Conservation (phyloP, 129 eudicot genomes). For the Centella asiatica region DNA sequence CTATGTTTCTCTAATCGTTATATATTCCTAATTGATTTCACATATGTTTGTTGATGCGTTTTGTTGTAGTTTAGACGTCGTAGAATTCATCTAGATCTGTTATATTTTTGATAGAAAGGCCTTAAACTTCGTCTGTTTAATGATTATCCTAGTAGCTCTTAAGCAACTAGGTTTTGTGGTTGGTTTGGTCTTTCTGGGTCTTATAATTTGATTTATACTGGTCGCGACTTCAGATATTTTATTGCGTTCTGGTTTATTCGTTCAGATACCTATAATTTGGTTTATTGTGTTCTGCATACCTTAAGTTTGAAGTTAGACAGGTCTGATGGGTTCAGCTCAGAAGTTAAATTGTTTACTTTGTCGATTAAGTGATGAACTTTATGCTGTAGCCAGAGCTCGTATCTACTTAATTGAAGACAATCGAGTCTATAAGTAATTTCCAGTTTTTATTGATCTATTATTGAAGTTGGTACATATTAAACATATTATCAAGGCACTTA, state of each 20-base stretch:
- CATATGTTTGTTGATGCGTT: background rate
- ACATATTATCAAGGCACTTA: no score
- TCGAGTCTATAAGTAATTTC: no score
- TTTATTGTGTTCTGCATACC: no score
- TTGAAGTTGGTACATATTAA: no score
- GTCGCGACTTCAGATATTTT: background rate
- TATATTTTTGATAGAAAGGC: background rate
- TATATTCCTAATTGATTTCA: background rate
- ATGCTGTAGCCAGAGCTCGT: background rate
- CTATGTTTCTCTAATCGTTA: background rate
- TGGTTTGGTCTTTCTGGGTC: background rate
- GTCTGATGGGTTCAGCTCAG: background rate
- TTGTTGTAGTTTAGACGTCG: background rate
- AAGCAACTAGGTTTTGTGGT: background rate
- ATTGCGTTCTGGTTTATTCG: background rate
- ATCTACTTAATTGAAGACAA: no score
- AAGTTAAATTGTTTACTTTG: background rate
- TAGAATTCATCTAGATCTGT: conserved; percentile 8
- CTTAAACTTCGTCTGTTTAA: background rate
- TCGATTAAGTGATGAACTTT: background rate
- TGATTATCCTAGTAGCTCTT: background rate
- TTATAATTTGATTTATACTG: background rate
- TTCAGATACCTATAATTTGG: no score
- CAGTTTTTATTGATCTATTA: no score
- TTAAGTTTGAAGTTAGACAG: background rate